Conservation (phyloP, 1,139 yeast species). For the Candida frijolesensis region DNA sequence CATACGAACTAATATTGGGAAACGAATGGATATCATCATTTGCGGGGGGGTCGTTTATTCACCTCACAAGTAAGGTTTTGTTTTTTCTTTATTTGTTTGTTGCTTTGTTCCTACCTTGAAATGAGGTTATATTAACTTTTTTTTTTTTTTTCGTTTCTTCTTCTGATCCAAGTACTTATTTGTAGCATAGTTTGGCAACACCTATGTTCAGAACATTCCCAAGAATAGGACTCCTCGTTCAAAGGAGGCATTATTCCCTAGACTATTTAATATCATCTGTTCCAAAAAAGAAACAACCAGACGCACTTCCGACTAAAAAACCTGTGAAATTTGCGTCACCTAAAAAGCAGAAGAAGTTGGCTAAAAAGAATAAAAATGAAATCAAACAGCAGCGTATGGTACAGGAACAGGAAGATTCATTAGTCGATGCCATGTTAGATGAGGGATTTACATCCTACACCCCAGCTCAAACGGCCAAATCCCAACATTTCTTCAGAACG, state of each 20-base stretch:
- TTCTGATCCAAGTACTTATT: neutral
- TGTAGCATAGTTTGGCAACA: neutral
- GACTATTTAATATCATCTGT: slow-evolving; percentile 7
- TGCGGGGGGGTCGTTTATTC: neutral
- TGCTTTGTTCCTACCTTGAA: too few species aligned
- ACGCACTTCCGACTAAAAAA: neutral
- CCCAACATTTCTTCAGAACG: slow-evolving; percentile 44
- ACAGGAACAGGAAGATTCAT: neutral
- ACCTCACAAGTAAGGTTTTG: too few species aligned
- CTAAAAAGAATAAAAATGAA: too few species aligned
- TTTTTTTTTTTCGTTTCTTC: neutral
- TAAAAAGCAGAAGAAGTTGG: neutral
- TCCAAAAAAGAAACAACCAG: neutral
- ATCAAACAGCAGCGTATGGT: slow-evolving; percentile 24
- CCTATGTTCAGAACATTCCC: neutral
- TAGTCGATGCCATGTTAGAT: slow-evolving; percentile 1
- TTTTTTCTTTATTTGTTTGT: too few species aligned
- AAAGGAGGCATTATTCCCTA: slow-evolving; percentile 7
- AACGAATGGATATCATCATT: slow-evolving; percentile 10
- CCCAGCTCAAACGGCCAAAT: slow-evolving; percentile 13
- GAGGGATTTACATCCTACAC: slow-evolving; percentile 12
- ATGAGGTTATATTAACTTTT: too few species aligned
- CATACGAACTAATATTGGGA: slow-evolving; percentile 7
- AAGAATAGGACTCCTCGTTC: neutral
- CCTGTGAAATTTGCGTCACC: neutral